Base-by-base conservation (phyloP, 2,329 filamentous ascomycete genomes). In the Cladophialophora bantiana region DNA sequence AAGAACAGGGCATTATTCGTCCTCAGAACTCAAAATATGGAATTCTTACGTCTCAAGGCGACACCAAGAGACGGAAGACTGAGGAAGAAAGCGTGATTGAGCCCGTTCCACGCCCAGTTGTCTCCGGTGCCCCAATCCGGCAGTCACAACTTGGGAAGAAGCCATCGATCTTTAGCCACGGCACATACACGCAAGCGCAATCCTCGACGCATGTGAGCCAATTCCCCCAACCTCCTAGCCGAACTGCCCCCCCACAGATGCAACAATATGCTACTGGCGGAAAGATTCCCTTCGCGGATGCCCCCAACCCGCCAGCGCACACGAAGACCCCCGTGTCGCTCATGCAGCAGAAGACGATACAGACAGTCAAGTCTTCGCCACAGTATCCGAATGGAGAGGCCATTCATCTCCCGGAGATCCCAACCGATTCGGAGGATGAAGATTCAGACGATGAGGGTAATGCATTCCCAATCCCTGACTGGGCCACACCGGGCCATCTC, bases 351-450 rank as follows among this genome's bases (percentile, higher is more conserved):
- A 68, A 70, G 45, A 70, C 66, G 34, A 70, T 72, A 34, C 73
- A 76, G 34, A 73, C 74, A 2, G 73, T 85, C 18, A 85, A 88
- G 71, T 90, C 91, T 35, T 96, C 93, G 1, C 69, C 70, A 18
- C 88, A 92, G 60, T 96, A 96, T 80, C 91, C 90, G 68, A 94
- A 93, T 73, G 93, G 94, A 68, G 95, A 99, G 66, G 87, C 86
- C 59, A 97, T 99, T 74, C 90, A 95, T 72, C 87, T 99, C 2
- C 94, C 95, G 0, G 95, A 99, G 73, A 98, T 99, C 73, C 89
- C 93, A 70, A 98, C 95, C 1, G 96, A 99, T 76, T 93, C 93
- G 35, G 94, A 97, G 74, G 92, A 96, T 66, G 91, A 94, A 57
- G 91, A 94, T 68, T 87, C 85, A 5, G 87, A 90, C 48, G 78